Evolutionary conservation across 495 filamentous ascomycete species (phyloP), one percentile per base, ranked within the genome.

Genomic region (Astrocystis sublimbata): DNA sequence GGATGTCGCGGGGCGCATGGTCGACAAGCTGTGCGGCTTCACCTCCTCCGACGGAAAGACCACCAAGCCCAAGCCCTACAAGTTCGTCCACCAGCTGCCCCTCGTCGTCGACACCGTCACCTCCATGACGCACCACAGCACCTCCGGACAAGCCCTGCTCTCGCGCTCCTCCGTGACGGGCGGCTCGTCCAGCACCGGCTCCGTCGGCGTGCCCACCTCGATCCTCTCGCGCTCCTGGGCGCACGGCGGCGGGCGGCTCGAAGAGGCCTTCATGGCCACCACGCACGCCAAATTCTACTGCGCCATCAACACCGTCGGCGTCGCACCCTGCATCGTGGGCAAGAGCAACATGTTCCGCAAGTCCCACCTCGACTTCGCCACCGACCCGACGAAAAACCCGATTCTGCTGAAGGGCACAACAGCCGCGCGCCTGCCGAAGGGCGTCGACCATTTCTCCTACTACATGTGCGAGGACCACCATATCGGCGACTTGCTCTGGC

Each of bases 401-500:
- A 66, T 75, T 53, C 72, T 81, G 71, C 74, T 31, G n/a, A n/a
- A n/a, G n/a, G 64, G 82, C 67, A 62, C 76, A 64, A 70, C 81
- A 55, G 66, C 76, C 51, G 65, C 73, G n/a, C n/a, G n/a, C 60
- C 78, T 82, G 10, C 77, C 78, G 40, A 82, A 84, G 0, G 93
- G 93, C 0, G 87, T 98, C 64, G 91, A 96, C 72, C 93, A 88
- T 76, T 98, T 99, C 77, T 93, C 89, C 15, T 83, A 90, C 40
- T 94, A 97, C 68, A 97, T 99, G 74, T 99, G 94, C 78, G 94
- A 99, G 71, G 94, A 99, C 69, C 96, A 99, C 66, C 78, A 97
- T 15, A 96, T 99, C 53, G 93, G 92, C 26, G 93, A 97, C 66
- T 79, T 96, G 6, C 82, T 98, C 12, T 99, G 91, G 90, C 86